Evolutionary conservation across 371 early-diverging fungal species (phyloP).

Genomic region (Parasitella parasitica): DNA sequence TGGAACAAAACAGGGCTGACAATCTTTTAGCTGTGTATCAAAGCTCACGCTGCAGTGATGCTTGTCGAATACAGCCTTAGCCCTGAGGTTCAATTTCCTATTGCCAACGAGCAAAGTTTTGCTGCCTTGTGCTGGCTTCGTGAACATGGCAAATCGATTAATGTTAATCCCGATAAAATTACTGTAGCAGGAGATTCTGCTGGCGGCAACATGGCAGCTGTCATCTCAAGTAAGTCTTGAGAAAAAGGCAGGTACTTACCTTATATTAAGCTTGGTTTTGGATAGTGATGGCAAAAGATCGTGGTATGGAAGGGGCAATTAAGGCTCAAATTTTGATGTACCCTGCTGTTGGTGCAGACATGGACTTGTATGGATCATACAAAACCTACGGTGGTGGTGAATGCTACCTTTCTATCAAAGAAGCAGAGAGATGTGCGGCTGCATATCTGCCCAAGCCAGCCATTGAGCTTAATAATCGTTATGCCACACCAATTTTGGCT

Average conservation of each 20-base stretch:
- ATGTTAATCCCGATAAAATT: slow-evolving; percentile 8
- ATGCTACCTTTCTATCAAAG: slow-evolving; percentile 1
- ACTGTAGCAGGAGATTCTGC: slow-evolving; percentile 27
- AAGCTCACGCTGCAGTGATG: slow-evolving; percentile 11
- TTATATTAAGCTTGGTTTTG: neutral
- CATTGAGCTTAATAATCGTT: neutral
- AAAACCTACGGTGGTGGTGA: slow-evolving; percentile 11
- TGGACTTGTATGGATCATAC: slow-evolving; percentile 1
- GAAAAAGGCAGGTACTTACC: neutral
- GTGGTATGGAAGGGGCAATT: slow-evolving; percentile 3
- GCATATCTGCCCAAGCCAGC: slow-evolving; percentile 9
- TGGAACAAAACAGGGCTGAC: too few species aligned
- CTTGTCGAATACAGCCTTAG: slow-evolving; percentile 20
- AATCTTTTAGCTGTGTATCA: slow-evolving; percentile 9
- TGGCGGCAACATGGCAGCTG: slow-evolving; percentile 33
- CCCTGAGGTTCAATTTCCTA: slow-evolving; percentile 24
- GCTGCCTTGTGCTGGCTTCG: slow-evolving; percentile 11
- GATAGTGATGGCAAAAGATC: slow-evolving; percentile 25
- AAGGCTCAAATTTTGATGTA: slow-evolving; percentile 20
- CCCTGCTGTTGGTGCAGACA: slow-evolving; percentile 11
- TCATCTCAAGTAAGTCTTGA: slow-evolving; percentile 10
- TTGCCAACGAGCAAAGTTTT: slow-evolving; percentile 17
- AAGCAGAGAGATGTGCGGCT: neutral
- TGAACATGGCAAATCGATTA: slow-evolving; percentile 8
- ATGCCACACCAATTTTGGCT: slow-evolving; percentile 11